phyloP scores from a whole-genome alignment of 2,329 filamentous ascomycete species.

The Raffaelea arxii region DNA sequence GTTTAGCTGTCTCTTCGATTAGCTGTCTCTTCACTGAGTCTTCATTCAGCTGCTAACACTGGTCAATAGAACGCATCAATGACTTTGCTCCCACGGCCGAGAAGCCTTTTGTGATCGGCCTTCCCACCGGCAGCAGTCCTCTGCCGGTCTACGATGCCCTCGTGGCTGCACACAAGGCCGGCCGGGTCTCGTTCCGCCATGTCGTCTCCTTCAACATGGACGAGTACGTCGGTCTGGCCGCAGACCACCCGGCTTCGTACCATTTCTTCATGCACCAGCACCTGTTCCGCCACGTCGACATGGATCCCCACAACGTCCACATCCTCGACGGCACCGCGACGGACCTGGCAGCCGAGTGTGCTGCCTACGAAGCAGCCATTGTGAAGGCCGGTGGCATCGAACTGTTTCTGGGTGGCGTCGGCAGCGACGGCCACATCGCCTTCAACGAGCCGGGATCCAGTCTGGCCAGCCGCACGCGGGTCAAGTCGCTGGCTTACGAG shows the following conservation, averaged over 20 bases:
- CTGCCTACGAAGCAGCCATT: constrained; percentile 62
- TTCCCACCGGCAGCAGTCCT: constrained; percentile 64
- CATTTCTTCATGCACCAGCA: constrained; percentile 76
- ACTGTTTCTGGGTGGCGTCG: constrained; percentile 66
- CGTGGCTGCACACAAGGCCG: constrained; percentile 49
- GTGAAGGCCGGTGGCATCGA: constrained; percentile 60
- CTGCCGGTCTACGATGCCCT: constrained; percentile 59
- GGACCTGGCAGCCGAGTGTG: constrained; percentile 59
- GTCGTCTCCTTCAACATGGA: constrained; percentile 63
- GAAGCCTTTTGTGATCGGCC: constrained; percentile 60
- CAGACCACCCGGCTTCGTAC: constrained; percentile 66
- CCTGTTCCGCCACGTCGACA: constrained; percentile 66
- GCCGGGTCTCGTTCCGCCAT: constrained; percentile 43
- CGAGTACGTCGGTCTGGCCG: constrained; percentile 64
- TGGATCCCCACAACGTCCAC: constrained; percentile 57
- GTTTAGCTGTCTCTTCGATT: no score
- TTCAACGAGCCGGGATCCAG: constrained; percentile 74
- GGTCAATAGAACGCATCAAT: constrained; percentile 48
- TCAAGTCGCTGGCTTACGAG: constrained; percentile 69
- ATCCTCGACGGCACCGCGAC: constrained; percentile 66
- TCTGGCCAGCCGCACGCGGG: constrained; percentile 56
- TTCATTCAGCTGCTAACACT: background rate
- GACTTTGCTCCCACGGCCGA: constrained; percentile 52
- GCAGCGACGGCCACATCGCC: constrained; percentile 67
- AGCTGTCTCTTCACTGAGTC: no score